A percentile compares a stretch with the other conserved stretches of the same genome.
Conservation (phyloP, 1,284 basidiomycete genomes). For the Papiliotrema fonsecae region DNA sequence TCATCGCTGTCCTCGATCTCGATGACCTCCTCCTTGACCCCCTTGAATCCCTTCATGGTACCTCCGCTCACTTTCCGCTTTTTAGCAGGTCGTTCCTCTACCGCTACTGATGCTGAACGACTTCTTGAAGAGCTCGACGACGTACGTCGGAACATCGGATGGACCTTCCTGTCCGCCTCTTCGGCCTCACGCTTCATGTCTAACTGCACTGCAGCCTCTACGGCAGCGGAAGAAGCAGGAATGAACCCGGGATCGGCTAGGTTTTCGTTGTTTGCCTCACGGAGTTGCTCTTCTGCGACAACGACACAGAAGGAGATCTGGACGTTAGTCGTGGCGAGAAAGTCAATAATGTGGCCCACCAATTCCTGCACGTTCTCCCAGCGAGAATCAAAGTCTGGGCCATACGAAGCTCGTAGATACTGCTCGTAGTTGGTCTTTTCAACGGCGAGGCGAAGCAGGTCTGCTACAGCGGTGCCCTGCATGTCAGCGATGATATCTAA, state of each 20-base stretch:
- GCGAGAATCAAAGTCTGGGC: constrained; percentile 64
- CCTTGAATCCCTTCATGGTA: neutral
- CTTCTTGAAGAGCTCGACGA: constrained; percentile 7
- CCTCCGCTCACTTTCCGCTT: neutral
- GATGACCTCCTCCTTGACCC: constrained; percentile 23
- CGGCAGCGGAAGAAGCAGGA: constrained; percentile 23
- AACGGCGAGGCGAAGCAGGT: constrained; percentile 61
- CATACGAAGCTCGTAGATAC: constrained; percentile 63
- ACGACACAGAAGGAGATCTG: constrained; percentile 46
- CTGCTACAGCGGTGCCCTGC: constrained; percentile 60
- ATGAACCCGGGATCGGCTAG: constrained; percentile 19
- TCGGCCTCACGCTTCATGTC: constrained; percentile 12
- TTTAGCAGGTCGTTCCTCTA: constrained; percentile 4
- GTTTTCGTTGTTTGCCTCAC: constrained; percentile 16
- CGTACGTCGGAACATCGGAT: constrained; percentile 2
- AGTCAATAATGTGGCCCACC: constrained; percentile 49
- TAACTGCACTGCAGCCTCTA: constrained; percentile 20
- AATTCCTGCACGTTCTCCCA: constrained; percentile 87
- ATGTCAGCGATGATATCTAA: constrained; percentile 1
- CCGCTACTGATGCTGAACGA: constrained; percentile 9
- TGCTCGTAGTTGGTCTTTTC: constrained; percentile 63
- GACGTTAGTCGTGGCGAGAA: constrained; percentile 1
- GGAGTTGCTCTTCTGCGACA: constrained; percentile 36
- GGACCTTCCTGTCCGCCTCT: constrained; percentile 2
- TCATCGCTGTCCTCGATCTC: constrained; percentile 38